These are phyloP conservation scores for Hanseniaspora mollemarum DNA, from an alignment of 805 yeast species.

Conservation along the genomic window DNA sequence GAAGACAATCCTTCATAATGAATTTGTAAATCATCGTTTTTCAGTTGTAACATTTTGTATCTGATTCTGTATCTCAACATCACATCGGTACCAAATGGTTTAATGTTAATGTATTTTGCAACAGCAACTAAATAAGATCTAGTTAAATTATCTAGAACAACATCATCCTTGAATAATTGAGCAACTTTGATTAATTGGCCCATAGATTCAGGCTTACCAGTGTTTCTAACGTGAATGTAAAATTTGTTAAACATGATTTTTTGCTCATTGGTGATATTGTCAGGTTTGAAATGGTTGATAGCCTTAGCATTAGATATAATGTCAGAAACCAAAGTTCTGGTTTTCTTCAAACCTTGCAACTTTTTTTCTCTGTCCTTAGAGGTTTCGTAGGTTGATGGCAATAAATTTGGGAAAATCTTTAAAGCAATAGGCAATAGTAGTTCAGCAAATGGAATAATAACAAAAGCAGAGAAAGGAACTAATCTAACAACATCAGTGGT, in stretches of 20 bases:
- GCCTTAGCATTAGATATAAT: slow-evolving; percentile 55
- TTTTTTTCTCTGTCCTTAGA: slow-evolving; percentile 50
- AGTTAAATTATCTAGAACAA: slow-evolving; percentile 81
- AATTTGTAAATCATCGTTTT: slow-evolving; percentile 81
- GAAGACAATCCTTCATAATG: slow-evolving; percentile 89
- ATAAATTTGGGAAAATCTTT: slow-evolving; percentile 81
- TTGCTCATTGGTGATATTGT: slow-evolving; percentile 57
- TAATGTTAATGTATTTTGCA: slow-evolving; percentile 81
- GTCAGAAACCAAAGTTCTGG: slow-evolving; percentile 52
- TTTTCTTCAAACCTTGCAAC: slow-evolving; percentile 43
- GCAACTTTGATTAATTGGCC: slow-evolving; percentile 77
- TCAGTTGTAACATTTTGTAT: slow-evolving; percentile 79
- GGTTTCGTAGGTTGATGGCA: slow-evolving; percentile 86
- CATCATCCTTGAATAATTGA: slow-evolving; percentile 81
- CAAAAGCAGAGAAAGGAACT: slow-evolving; percentile 86
- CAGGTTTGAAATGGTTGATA: slow-evolving; percentile 58
- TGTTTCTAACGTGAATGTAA: slow-evolving; percentile 56
- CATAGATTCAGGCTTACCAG: slow-evolving; percentile 48
- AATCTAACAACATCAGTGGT: slow-evolving; percentile 72
- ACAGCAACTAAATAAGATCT: slow-evolving; percentile 85
- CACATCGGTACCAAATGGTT: slow-evolving; percentile 87
- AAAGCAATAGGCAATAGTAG: slow-evolving; percentile 77
- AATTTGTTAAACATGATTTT: slow-evolving; percentile 66
- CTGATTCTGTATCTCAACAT: slow-evolving; percentile 88
- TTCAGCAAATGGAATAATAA: slow-evolving; percentile 90